A percentile compares a stretch with the other conserved stretches of the same genome.
phyloP scores from a whole-genome alignment of 1,284 basidiomycete genomes.

The Tylopilus sp. region DNA sequence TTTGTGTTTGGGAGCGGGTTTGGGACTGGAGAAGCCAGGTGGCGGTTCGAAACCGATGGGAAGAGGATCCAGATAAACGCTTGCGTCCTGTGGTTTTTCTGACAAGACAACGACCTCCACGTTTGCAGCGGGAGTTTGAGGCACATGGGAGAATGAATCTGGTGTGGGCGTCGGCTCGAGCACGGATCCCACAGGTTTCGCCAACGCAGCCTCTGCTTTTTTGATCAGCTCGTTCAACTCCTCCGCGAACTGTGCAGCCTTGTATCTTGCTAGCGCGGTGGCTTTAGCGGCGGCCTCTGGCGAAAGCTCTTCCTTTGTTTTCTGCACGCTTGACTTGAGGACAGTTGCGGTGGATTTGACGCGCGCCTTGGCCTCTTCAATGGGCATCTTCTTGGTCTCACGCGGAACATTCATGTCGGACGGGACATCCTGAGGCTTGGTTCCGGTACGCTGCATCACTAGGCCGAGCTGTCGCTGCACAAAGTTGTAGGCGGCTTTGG shows the following conservation, averaged over 20 bases:
- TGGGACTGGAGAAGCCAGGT: conserved; percentile 72
- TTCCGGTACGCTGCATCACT: conserved; percentile 35
- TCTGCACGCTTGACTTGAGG: conserved; percentile 51
- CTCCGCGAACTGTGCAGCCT: conserved; percentile 51
- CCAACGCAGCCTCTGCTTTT: conserved; percentile 67
- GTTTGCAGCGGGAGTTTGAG: conserved; percentile 20
- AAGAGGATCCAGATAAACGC: conserved; percentile 69
- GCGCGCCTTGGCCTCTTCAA: conserved; percentile 44
- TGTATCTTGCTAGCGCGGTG: conserved; percentile 44
- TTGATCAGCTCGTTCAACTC: conserved; percentile 63
- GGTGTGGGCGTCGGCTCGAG: conserved; percentile 19
- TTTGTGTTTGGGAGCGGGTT: conserved; percentile 40
- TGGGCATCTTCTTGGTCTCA: conserved; percentile 29
- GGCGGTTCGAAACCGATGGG: conserved; percentile 91
- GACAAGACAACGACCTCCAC: conserved; percentile 26
- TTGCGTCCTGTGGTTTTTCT: conserved; percentile 37
- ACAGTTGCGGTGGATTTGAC: conserved; percentile 44
- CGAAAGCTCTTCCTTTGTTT: conserved; percentile 38
- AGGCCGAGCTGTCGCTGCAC: conserved; percentile 42
- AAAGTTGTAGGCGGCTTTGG: conserved; percentile 50
- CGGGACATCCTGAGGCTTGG: conserved; percentile 37
- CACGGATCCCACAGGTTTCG: conserved; percentile 36
- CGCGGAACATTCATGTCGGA: conserved; percentile 34
- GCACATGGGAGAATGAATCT: conserved; percentile 1
- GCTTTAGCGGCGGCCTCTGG: conserved; percentile 41